These are phyloP conservation scores for Auriscalpium orientale DNA, from an alignment of 768 basidiomycete species.

Conservation along the genomic window DNA sequence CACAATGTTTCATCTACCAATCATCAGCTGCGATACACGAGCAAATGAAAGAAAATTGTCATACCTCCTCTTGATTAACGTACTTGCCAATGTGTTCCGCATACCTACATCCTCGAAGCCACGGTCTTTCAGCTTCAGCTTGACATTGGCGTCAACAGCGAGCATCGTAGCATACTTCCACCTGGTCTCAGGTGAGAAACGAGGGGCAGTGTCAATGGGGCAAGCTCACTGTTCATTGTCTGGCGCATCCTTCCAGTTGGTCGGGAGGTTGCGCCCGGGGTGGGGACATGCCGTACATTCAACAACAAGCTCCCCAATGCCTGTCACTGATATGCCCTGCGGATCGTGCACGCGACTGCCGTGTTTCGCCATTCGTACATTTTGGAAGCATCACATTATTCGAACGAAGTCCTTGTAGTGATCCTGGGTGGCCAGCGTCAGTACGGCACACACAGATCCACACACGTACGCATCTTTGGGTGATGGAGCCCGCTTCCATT, in stretches of 20 bases:
- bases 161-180: constrained; percentile 6
- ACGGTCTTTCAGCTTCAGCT: not conserved
- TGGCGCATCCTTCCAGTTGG: constrained; percentile 11
- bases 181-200: not conserved
- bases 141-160: constrained; percentile 2
- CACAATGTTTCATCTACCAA: not conserved
- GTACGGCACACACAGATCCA: too few relatives aligned
- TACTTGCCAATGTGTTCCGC: not conserved
- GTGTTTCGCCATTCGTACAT: constrained; percentile 17
- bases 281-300: constrained; percentile 21
- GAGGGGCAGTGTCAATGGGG: not conserved
- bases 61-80: constrained; percentile 2
- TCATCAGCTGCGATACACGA: not conserved
- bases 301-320: constrained; percentile 11
- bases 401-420: constrained; percentile 3
- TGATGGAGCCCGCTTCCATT: not conserved
- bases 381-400: constrained; percentile 11
- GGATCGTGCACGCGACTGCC: constrained; percentile 16
- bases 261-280: constrained; percentile 15
- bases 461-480: constrained; percentile 12
- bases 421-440: too few relatives aligned
- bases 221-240: constrained; percentile 11
- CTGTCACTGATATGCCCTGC: constrained; percentile 4
- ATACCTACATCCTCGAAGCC: not conserved
- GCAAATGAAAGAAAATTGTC: constrained; percentile 17